Evolutionary conservation across 305 asterid species (phyloP), one percentile per base, ranked within the genome.

Genomic region (Solanum hybrid): DNA sequence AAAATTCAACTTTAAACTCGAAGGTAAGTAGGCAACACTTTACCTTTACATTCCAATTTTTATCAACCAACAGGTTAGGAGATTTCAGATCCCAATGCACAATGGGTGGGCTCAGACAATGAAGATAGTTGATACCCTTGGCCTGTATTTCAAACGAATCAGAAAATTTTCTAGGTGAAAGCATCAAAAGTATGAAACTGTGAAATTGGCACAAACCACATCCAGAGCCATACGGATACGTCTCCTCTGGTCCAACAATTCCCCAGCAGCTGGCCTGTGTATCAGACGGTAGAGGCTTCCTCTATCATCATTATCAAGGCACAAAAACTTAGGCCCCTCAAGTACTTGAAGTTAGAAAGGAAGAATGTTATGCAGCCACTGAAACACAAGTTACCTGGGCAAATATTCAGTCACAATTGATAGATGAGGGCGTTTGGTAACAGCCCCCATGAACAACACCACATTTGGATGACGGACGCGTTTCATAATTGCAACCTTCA

Each of bases 361-460:
- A 31, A 85, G 76, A 85, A 85, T 85, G 20, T 85, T 57, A 51
- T 22, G 76, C 76, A 33, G 76, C 11, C 31, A 57, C 88, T 57
- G 16, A 22, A 86, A 51, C 34, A 67, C 34, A 14, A 90, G 69
- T 89, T 90, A 96, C 99, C 99, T 95, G 37, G 99, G 98, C 77
- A 97, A 92, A 93, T 96, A 97, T 90, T 97, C 99, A 22, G 99
- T 96, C 90, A 97, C 99, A 82, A 96, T 96, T 13, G 99, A 96
- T 85, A 96, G 93, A 92, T 95, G 98, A 29, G 99, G 99, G 61
- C 95, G 96, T 87, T 94, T 93, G 35, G 99, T 97, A 79, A 97
- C 99, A 86, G 99, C 99, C 42, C 99, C 99, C 99, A 97, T 97
- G 94, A 97, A 97, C 86, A 97, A 94, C 93, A 97, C 99, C 37